Base-by-base conservation (phyloP, 1,284 basidiomycete species). In the Lignosus rhinocerotis region DNA sequence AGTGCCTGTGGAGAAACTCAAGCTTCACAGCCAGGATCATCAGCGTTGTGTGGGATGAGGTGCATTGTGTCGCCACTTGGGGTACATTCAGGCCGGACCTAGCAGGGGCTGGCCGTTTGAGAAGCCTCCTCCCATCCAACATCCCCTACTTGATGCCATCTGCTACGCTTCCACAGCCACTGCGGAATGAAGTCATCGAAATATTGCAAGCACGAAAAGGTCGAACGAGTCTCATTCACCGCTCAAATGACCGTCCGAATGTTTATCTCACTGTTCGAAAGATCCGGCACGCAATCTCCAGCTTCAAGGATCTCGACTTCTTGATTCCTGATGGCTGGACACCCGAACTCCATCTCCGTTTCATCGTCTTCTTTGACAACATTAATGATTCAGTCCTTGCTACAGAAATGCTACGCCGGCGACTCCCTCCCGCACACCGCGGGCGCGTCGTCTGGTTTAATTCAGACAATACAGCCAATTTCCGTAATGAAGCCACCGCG, bases 21-120 rank as follows among this genome's bases (percentile, higher is more conserved):
- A n/a, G n/a, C n/a, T n/a, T n/a, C n/a, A n/a, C n/a, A n/a, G n/a
- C n/a, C n/a, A n/a, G 49, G 3, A 38, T 76, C 5, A 21, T 73
- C 9, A 66, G 63, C 54, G 38, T 77, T 12, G 62, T 71, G 0
- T 71, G 71, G 47, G 74, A 78, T 56, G 73, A 78, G 61, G 75
- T 53, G 0, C 75, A 78, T 42, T 75, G 73, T 53, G 66, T 75
- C 36, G 72, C 68, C 31, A 56, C 67, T 39, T 77, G 75, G 75
- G 71, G 72, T 14, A 30, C 45, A 0, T 76, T 76, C 56, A 63
- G 70, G 1, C 62, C 60, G 10, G 67, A 75, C 51, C 76, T 70
- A 62, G 58, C 57, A 12, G 34, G 71, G 25, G 50, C 72, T 31
- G 64, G 67, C 2, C 45, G 53, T 0, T 65, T 76, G 0, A 61